Conservation (phyloP, 2,329 filamentous ascomycete genomes). For the Coleophoma crateriformis region DNA sequence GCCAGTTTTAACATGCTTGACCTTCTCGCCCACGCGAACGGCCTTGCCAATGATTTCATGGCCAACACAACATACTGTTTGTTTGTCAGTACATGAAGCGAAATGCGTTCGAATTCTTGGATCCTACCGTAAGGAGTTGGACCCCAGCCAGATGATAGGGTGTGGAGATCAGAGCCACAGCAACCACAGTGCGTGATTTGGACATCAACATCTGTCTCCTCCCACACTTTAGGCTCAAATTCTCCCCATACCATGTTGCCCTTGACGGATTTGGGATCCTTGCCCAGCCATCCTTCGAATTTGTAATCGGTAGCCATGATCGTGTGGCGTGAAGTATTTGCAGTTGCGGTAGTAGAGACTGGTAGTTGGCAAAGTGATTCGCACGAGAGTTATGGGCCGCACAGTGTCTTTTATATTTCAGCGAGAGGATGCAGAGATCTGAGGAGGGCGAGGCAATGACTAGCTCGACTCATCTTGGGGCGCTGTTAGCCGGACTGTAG, state of each 20-base stretch:
- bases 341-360: too few species aligned
- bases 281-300: slow-evolving; percentile 31
- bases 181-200: slow-evolving; percentile 45
- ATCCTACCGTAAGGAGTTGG: slow-evolving; percentile 1
- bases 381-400: too few species aligned
- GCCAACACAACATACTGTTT: slow-evolving; percentile 34
- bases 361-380: too few species aligned
- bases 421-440: too few species aligned
- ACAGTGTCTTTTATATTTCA: too few species aligned
- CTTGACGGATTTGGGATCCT: slow-evolving; percentile 23
- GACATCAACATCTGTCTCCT: slow-evolving; percentile 45
- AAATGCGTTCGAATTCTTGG: background rate
- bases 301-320: slow-evolving; percentile 16
- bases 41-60: slow-evolving; percentile 27
- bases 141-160: slow-evolving; percentile 24
- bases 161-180: slow-evolving; percentile 36
- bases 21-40: background rate
- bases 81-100: background rate
- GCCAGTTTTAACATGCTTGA: background rate
- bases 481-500: too few species aligned
- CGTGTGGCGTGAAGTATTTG: too few species aligned
- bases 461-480: too few species aligned
- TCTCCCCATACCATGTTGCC: slow-evolving; percentile 30
- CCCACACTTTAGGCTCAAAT: slow-evolving; percentile 41
- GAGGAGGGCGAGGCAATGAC: too few species aligned